A percentile compares a stretch with the other conserved stretches of the same genome.
Evolutionary conservation across 2,329 filamentous ascomycete species (phyloP).

Genomic region (Fusarium oligoseptatum): DNA sequence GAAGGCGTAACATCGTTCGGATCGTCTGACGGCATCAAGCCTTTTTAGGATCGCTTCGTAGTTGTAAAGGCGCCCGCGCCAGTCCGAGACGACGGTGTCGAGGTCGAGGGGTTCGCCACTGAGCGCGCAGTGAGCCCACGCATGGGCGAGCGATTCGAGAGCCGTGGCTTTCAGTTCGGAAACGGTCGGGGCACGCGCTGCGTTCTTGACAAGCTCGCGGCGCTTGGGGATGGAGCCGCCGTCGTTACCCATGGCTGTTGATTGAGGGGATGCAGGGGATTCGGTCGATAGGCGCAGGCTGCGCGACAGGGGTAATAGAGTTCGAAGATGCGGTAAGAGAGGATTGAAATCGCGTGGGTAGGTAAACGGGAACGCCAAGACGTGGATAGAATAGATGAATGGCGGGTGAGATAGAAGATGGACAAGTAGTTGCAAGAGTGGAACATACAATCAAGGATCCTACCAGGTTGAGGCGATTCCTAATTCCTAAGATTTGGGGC

Average conservation of each 20-base stretch:
- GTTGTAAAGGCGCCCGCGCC: slow-evolving; percentile 88
- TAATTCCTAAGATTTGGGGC: slow-evolving; percentile 21
- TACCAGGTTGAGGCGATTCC: slow-evolving; percentile 34
- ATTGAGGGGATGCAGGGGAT: neutral
- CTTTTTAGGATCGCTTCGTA: slow-evolving; percentile 87
- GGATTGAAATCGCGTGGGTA: neutral
- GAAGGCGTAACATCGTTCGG: slow-evolving; percentile 63
- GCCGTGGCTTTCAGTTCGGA: slow-evolving; percentile 90
- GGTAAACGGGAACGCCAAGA: neutral
- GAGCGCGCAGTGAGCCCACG: slow-evolving; percentile 90
- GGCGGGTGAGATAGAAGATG: slow-evolving; percentile 11
- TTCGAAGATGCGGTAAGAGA: neutral
- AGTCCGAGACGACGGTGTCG: slow-evolving; percentile 86
- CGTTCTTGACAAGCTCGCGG: slow-evolving; percentile 94
- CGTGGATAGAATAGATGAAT: neutral
- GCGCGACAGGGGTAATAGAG: neutral
- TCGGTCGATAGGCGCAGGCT: neutral
- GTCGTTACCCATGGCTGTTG: slow-evolving; percentile 89
- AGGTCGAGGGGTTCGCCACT: slow-evolving; percentile 79
- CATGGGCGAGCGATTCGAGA: slow-evolving; percentile 86
- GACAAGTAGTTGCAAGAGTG: neutral
- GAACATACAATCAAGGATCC: neutral
- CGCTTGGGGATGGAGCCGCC: slow-evolving; percentile 96
- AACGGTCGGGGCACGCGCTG: slow-evolving; percentile 83
- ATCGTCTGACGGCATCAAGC: slow-evolving; percentile 70